Conservation (phyloP, 2,329 filamentous ascomycete genomes). For the Ophiobolus disseminans region DNA sequence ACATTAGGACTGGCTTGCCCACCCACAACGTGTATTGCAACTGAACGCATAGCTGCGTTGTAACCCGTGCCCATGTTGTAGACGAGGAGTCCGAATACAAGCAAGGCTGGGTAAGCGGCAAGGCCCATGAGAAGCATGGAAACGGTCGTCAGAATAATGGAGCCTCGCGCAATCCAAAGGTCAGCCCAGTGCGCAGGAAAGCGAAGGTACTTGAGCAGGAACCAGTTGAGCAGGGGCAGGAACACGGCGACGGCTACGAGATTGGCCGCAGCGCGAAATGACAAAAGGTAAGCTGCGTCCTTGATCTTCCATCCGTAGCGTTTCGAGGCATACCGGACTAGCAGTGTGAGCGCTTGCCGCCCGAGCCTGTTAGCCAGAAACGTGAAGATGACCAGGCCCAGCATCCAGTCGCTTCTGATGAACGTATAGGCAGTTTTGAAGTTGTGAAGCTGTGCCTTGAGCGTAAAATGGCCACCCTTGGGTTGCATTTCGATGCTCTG, state of each 20-base stretch:
- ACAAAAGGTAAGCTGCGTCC: constrained; percentile 50
- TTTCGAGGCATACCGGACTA: constrained; percentile 62
- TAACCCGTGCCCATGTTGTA: constrained; percentile 60
- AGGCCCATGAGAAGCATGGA: constrained; percentile 57
- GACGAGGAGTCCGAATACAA: constrained; percentile 55
- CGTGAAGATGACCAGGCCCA: constrained; percentile 52
- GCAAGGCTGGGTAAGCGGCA: constrained; percentile 50
- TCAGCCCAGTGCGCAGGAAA: constrained; percentile 53
- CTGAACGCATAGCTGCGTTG: constrained; percentile 54
- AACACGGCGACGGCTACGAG: constrained; percentile 57
- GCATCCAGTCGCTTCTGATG: constrained; percentile 49
- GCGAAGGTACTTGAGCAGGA: constrained; percentile 47
- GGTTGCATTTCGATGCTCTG: constrained; percentile 25
- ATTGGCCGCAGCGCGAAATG: constrained; percentile 56
- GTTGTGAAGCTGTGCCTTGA: constrained; percentile 42
- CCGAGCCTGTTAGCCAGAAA: constrained; percentile 59
- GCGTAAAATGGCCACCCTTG: constrained; percentile 24
- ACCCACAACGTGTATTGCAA: constrained; percentile 58
- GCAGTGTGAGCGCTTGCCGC: constrained; percentile 55
- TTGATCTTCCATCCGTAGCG: constrained; percentile 59
- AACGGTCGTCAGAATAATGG: constrained; percentile 53
- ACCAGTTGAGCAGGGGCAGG: constrained; percentile 52
- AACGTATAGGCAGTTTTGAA: constrained; percentile 50
- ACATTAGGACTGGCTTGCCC: constrained; percentile 53
- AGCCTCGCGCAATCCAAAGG: constrained; percentile 55